Evolutionary conservation across 371 early-diverging fungal genomes (phyloP).

Genomic region (Funneliformis caledonium): DNA sequence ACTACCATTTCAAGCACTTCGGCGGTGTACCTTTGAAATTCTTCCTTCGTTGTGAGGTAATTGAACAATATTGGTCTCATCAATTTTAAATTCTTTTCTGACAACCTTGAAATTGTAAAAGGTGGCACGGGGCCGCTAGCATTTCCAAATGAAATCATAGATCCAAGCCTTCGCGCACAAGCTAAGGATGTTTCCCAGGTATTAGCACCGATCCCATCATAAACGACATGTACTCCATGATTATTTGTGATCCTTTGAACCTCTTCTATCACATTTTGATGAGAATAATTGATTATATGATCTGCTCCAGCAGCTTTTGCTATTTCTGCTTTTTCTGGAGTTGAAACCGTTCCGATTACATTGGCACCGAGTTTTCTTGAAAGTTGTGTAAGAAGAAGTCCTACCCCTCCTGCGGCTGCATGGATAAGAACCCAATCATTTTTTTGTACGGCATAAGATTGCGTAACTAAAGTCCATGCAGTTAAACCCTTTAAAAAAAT

Average conservation of each 20-base stretch:
- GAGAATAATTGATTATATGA: constrained; percentile 75
- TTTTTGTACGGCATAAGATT: constrained; percentile 73
- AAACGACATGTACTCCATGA: constrained; percentile 84
- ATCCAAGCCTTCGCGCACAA: constrained; percentile 77
- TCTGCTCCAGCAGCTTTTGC: constrained; percentile 79
- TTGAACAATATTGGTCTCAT: constrained; percentile 79
- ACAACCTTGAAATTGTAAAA: constrained; percentile 67
- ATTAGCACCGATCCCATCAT: constrained; percentile 90
- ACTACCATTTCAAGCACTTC: constrained; percentile 65
- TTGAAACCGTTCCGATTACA: constrained; percentile 91
- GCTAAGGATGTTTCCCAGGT: constrained; percentile 82
- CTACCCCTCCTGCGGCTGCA: constrained; percentile 94
- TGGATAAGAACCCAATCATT: constrained; percentile 86
- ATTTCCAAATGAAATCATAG: constrained; percentile 90
- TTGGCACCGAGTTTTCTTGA: constrained; percentile 78
- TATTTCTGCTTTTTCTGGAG: constrained; percentile 76
- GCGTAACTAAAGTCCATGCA: constrained; percentile 76
- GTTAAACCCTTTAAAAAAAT: constrained; percentile 65
- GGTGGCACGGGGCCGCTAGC: constrained; percentile 87
- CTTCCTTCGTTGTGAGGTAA: constrained; percentile 72
- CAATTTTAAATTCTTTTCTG: constrained; percentile 74
- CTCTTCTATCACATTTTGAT: constrained; percentile 63
- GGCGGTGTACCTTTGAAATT: constrained; percentile 64
- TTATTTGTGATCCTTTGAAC: constrained; percentile 80
- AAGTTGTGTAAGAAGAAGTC: constrained; percentile 77